phyloP scores from a whole-genome alignment of 1,284 basidiomycete species.

The Austroboletus rostrupii region DNA sequence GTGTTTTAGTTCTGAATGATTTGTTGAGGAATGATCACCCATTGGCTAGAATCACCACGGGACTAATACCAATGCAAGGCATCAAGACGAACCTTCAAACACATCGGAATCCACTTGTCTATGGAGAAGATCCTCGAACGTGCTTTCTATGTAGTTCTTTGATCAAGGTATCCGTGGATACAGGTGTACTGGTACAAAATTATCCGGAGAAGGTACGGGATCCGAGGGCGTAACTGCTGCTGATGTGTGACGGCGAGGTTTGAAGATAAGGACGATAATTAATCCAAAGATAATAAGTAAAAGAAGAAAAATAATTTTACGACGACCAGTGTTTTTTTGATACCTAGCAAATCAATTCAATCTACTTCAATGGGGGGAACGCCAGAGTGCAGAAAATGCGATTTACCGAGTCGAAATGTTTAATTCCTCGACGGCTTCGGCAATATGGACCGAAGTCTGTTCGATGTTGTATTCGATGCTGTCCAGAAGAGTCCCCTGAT shows the following conservation, averaged over 20 bases:
- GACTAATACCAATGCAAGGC: neutral
- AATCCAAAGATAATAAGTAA: slow-evolving; percentile 86
- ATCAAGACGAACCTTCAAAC: slow-evolving; percentile 20
- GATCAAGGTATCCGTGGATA: slow-evolving; percentile 34
- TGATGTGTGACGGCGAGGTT: slow-evolving; percentile 53
- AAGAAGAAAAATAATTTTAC: slow-evolving; percentile 91
- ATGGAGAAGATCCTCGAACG: slow-evolving; percentile 6
- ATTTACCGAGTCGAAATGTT: slow-evolving; percentile 74
- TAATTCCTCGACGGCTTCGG: slow-evolving; percentile 84
- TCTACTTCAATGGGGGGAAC: neutral
- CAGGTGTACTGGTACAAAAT: slow-evolving; percentile 30
- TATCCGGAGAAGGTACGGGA: slow-evolving; percentile 18
- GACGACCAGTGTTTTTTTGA: slow-evolving; percentile 87
- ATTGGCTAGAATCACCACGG: slow-evolving; percentile 12
- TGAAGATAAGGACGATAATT: slow-evolving; percentile 77
- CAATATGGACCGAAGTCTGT: slow-evolving; percentile 77
- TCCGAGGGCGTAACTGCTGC: slow-evolving; percentile 21
- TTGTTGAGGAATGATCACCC: slow-evolving; percentile 10
- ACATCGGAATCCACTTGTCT: slow-evolving; percentile 3
- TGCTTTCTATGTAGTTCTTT: slow-evolving; percentile 16
- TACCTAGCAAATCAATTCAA: slow-evolving; percentile 51
- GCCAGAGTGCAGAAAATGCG: neutral
- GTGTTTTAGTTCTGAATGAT: slow-evolving; percentile 2
- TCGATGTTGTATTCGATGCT: slow-evolving; percentile 98
- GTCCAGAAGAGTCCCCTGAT: slow-evolving; percentile 96